These are phyloP conservation scores for Nakaseomyces uthaithaninus DNA, from an alignment of 1,139 yeast species.

Conservation along the genomic window DNA sequence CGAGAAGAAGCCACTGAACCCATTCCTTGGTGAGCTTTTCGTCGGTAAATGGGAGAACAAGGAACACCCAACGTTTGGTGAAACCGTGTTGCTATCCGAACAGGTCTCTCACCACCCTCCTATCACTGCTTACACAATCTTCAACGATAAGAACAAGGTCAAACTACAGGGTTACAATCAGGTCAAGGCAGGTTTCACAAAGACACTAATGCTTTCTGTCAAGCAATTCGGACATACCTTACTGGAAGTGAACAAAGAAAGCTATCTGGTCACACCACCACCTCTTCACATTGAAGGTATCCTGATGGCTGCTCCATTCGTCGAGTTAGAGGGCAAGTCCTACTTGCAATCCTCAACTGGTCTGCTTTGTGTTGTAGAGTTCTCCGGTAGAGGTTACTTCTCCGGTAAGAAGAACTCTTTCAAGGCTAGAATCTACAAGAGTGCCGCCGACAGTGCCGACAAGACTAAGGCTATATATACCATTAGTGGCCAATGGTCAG, in stretches of 20 bases:
- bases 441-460: constrained; percentile 39
- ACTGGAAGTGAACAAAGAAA: constrained; percentile 56
- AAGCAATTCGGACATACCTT: constrained; percentile 90
- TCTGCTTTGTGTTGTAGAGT: constrained; percentile 63
- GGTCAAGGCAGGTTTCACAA: constrained; percentile 71
- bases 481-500: constrained; percentile 88
- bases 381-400: constrained; percentile 86
- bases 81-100: constrained; percentile 68
- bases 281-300: constrained; percentile 94
- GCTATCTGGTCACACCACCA: constrained; percentile 75
- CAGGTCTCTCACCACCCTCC: constrained; percentile 97
- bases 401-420: constrained; percentile 86
- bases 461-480: constrained; percentile 66
- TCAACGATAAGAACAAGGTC: constrained; percentile 61
- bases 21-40: constrained; percentile 85
- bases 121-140: constrained; percentile 75
- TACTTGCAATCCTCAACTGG: constrained; percentile 77
- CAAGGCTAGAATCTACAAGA: constrained; percentile 70
- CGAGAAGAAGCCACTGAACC: constrained; percentile 92
- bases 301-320: constrained; percentile 79
- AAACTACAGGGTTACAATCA: constrained; percentile 82
- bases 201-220: constrained; percentile 53
- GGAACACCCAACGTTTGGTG: constrained; percentile 47
- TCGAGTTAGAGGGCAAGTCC: constrained; percentile 77
- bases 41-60: constrained; percentile 73